Percentiles rank a stretch among this genome's conserved stretches.
These are phyloP conservation scores for Glarea lozoyensis DNA, from an alignment of 495 filamentous ascomycete genomes.

Conservation along the genomic window DNA sequence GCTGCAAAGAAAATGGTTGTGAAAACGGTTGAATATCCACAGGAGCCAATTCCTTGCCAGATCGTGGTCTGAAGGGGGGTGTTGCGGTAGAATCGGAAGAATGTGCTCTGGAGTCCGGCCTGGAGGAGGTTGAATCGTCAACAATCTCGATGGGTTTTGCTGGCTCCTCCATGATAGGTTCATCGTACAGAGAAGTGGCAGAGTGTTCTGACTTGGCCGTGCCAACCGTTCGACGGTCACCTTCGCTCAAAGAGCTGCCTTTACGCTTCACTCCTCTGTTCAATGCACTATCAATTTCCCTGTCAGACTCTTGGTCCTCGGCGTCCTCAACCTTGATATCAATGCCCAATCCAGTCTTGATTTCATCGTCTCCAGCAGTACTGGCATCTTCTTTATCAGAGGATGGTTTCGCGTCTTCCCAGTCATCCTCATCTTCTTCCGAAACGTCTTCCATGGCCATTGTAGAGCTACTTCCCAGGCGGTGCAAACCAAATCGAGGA, in stretches of 20 bases:
- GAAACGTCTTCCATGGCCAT: slow-evolving; percentile 88
- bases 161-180: slow-evolving; percentile 33
- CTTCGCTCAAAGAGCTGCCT: slow-evolving; percentile 27
- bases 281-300: slow-evolving; percentile 14
- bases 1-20: slow-evolving; percentile 33
- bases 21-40: slow-evolving; percentile 37
- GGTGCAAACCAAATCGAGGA: slow-evolving; percentile 46
- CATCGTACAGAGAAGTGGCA: slow-evolving; percentile 31
- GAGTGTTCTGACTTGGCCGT: slow-evolving; percentile 30
- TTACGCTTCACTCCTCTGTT: slow-evolving; percentile 28
- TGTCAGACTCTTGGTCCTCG: slow-evolving; percentile 19
- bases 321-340: slow-evolving; percentile 39
- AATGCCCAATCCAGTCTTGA: slow-evolving; percentile 35
- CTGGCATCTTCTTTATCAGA: slow-evolving; percentile 30
- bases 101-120: slow-evolving; percentile 28
- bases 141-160: slow-evolving; percentile 32
- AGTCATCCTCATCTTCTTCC: slow-evolving; percentile 80
- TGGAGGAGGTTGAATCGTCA: slow-evolving; percentile 22
- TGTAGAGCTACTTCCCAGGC: slow-evolving; percentile 53
- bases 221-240: slow-evolving; percentile 17
- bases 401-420: slow-evolving; percentile 28
- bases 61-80: slow-evolving; percentile 44
- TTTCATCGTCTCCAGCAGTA: slow-evolving; percentile 24
- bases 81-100: slow-evolving; percentile 47
- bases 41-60: slow-evolving; percentile 46